Evolutionary conservation across 176 grass and related monocot species (phyloP), one percentile per base, ranked within the genome.

Genomic region (Areca catechu): DNA sequence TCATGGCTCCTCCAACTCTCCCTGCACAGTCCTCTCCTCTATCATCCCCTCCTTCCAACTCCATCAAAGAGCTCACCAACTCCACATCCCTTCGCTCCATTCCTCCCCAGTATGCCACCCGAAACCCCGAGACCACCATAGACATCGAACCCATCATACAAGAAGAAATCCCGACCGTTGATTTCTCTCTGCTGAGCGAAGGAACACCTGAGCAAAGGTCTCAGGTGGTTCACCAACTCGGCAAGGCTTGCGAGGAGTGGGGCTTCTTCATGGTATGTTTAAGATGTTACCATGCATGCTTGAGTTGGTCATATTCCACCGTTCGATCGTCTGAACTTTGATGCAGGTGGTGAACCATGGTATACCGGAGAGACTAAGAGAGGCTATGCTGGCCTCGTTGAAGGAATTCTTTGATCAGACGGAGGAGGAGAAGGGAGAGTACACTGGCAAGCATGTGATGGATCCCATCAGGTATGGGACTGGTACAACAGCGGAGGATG

Each of bases 181-280:
- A 95, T 61, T 56, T 82, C 29, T 54, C 19, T 49, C 48, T 79
- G 58, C 78, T 89, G 25, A 2, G 68, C 56, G 62, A 82, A 23
- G 84, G 84, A 63, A 16, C 20, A 0, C 48, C 79, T 7, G 52
- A 74, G 4, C 29, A 72, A 24, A 75, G 85, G 68, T 62, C 75
- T 6, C 51, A 10, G 23, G 64, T 78, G 19, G 49, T 85, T 51
- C 69, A 21, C 17, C 51, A 53, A 18, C 68, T 95, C 20, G 81
- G 78, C 63, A 63, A 10, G 65, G 85, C 75, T 16, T 95, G 85
- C 50, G 22, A 83, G 60, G 81, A 89, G 20, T 85, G 89, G 81
- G 85, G 85, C 54, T 89, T 85, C 52, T 95, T 95, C 75, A 85
- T 89, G 89, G 81, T 89, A 74, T 22, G 67, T 28, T 43, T 3